Percentiles rank a stretch among this genome's conserved stretches.
These are phyloP conservation scores for Mortierella sp. DNA, from an alignment of 371 early-diverging fungal genomes.

Conservation along the genomic window DNA sequence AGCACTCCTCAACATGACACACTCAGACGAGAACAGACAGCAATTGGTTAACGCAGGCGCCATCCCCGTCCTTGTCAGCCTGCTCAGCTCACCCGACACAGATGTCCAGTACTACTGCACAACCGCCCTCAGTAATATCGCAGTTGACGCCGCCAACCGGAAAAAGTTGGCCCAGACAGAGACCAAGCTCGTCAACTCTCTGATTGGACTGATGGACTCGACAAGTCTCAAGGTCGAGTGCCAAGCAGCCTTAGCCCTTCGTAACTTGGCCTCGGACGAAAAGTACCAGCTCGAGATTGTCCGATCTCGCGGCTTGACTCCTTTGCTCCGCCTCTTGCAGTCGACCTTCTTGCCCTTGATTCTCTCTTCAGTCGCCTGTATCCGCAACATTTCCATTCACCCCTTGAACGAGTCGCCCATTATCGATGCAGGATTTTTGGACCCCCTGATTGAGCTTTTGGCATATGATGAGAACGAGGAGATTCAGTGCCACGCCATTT, in stretches of 20 bases:
- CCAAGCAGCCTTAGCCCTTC: constrained; percentile 91
- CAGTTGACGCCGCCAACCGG: constrained; percentile 88
- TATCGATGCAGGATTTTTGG: constrained; percentile 86
- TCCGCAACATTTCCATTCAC: constrained; percentile 95
- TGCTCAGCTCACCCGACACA: constrained; percentile 85
- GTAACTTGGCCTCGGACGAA: constrained; percentile 93
- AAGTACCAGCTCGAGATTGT: constrained; percentile 92
- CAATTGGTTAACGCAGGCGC: constrained; percentile 91
- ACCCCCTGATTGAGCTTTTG: constrained; percentile 80
- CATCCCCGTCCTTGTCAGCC: constrained; percentile 85
- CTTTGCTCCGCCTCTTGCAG: constrained; percentile 82
- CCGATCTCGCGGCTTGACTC: constrained; percentile 81
- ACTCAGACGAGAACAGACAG: constrained; percentile 89
- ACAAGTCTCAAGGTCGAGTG: constrained; percentile 89
- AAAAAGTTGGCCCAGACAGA: constrained; percentile 84
- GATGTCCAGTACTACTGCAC: constrained; percentile 94
- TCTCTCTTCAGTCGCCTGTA: constrained; percentile 92
- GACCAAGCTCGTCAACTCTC: constrained; percentile 79
- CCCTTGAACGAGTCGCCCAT: constrained; percentile 90
- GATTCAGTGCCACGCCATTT: constrained; percentile 90
- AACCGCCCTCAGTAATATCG: constrained; percentile 93
- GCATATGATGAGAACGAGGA: constrained; percentile 85
- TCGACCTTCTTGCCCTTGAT: constrained; percentile 85
- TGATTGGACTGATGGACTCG: constrained; percentile 87
- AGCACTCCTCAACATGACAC: constrained; percentile 96